Conservation (phyloP, 139 green algal genomes). For the Penium margaritaceum region DNA sequence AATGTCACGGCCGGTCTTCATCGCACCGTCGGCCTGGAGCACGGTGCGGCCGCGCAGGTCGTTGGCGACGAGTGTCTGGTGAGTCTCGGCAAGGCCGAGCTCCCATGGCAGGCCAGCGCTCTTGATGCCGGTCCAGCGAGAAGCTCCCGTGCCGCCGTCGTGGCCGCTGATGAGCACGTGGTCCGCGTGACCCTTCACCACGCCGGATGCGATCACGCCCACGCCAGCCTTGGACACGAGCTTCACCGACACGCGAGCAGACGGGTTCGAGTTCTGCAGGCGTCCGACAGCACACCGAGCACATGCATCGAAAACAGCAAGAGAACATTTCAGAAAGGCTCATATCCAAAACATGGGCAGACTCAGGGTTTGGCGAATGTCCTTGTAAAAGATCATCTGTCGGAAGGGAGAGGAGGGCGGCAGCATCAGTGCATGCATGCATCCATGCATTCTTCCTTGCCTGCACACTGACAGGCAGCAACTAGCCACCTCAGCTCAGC, state of each 20-base stretch:
- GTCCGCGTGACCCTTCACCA: conserved; percentile 91
- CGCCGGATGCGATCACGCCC: conserved; percentile 75
- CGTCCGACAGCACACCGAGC: too few relatives aligned
- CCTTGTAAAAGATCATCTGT: too few relatives aligned
- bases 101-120: conserved; percentile 80
- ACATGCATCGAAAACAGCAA: too few relatives aligned
- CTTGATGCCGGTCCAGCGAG: conserved; percentile 78
- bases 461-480: too few relatives aligned
- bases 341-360: too few relatives aligned
- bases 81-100: conserved; percentile 84
- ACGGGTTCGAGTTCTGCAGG: conserved; percentile 64
- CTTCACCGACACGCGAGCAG: conserved; percentile 74
- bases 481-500: too few relatives aligned
- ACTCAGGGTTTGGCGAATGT: too few relatives aligned
- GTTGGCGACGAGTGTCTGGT: conserved; percentile 90
- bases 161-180: conserved; percentile 91
- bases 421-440: too few relatives aligned
- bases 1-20: conserved; percentile 87
- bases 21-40: conserved; percentile 80
- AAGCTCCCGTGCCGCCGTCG: conserved; percentile 82
- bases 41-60: conserved; percentile 78
- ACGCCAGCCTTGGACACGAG: conserved; percentile 90
- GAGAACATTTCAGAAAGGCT: too few relatives aligned
- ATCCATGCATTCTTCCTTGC: too few relatives aligned
- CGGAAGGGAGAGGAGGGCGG: too few relatives aligned